Conservation (phyloP, 2,329 filamentous ascomycete species). For the Purpureocillium takamizusanense region DNA sequence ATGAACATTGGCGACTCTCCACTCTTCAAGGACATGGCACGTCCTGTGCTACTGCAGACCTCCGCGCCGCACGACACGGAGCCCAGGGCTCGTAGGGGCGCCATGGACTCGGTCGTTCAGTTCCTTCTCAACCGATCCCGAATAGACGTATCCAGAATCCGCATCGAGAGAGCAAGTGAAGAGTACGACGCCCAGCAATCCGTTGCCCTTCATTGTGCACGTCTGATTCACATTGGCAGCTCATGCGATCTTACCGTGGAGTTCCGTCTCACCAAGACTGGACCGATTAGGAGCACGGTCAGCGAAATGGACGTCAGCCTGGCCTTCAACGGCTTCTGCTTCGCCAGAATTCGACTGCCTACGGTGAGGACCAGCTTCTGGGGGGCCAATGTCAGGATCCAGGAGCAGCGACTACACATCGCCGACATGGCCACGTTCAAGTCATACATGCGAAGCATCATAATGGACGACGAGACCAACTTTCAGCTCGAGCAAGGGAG, state of each 20-base stretch:
- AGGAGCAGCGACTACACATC: conserved; percentile 18
- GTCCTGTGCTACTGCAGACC: conserved; percentile 8
- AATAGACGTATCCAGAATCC: conserved; percentile 18
- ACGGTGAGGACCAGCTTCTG: conserved; percentile 17
- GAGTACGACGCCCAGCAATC: conserved; percentile 18
- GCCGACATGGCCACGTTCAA: conserved; percentile 16
- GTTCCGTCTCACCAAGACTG: conserved; percentile 19
- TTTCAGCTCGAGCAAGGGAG: conserved; percentile 18
- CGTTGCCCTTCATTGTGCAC: too few species aligned
- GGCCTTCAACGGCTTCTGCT: conserved; percentile 17
- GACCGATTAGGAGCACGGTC: conserved; percentile 19
- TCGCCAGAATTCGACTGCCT: conserved; percentile 21
- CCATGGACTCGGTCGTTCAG: conserved; percentile 18
- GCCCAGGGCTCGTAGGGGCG: neutral
- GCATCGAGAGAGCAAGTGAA: conserved; percentile 18
- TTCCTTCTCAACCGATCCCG: conserved; percentile 16
- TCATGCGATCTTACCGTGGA: conserved; percentile 20
- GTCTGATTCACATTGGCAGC: conserved; percentile 9
- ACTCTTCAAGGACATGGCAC: conserved; percentile 17
- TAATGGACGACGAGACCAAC: conserved; percentile 15
- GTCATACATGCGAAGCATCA: conserved; percentile 20
- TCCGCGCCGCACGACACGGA: neutral
- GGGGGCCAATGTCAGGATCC: conserved; percentile 15
- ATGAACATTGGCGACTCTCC: too few species aligned
- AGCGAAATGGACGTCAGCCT: conserved; percentile 18